A percentile compares a stretch with the other conserved stretches of the same genome.
phyloP scores from a whole-genome alignment of 345 rosid species.

The Corchorus capsularis region DNA sequence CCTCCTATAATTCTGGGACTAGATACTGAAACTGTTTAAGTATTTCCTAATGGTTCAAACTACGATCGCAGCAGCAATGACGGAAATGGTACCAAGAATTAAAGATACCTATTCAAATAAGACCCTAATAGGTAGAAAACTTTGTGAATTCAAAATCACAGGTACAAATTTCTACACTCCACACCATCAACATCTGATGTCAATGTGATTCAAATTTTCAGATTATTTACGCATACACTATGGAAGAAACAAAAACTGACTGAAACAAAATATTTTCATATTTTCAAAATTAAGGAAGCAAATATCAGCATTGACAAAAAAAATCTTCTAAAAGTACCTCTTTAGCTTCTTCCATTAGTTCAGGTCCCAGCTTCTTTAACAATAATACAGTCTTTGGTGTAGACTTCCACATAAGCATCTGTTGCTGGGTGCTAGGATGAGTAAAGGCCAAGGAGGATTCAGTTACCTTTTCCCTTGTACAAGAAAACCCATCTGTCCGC shows the following conservation, averaged over 20 bases:
- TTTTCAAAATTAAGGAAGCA: conserved; percentile 1
- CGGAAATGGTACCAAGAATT: too few relatives aligned
- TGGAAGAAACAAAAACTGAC: neutral
- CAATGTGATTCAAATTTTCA: neutral
- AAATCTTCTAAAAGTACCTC: conserved; percentile 48
- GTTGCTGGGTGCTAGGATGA: conserved; percentile 99
- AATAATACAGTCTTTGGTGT: conserved; percentile 85
- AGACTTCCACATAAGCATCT: conserved; percentile 99
- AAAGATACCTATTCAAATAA: conserved; percentile 2
- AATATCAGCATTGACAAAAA: neutral
- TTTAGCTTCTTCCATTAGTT: conserved; percentile 95
- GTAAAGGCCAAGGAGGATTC: conserved; percentile 95
- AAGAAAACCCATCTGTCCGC: conserved; percentile 96
- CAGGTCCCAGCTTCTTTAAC: conserved; percentile 89
- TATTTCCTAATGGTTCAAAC: neutral
- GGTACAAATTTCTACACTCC: neutral
- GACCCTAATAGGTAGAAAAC: neutral
- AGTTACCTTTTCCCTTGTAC: conserved; percentile 91
- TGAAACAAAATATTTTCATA: neutral
- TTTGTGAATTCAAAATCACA: neutral
- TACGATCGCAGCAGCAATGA: neutral
- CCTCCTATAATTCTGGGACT: conserved; percentile 1
- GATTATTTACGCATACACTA: neutral
- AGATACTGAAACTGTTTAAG: neutral
- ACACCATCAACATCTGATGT: conserved; percentile 4